Evolutionary conservation across 176 grass and related monocot species (phyloP).

Genomic region (Elaeis guineensis): DNA sequence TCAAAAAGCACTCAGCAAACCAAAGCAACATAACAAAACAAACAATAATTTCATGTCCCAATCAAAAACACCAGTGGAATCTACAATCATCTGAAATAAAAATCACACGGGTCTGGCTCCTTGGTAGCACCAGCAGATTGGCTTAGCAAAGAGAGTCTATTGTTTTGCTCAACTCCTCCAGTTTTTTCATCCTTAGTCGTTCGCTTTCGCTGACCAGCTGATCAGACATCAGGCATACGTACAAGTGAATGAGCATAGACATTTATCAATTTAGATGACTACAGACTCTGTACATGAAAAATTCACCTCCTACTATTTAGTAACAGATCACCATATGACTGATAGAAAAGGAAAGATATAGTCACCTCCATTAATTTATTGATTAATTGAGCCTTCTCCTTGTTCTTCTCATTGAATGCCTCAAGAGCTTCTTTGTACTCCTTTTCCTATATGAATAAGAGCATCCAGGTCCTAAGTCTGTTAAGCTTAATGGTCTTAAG

Average conservation of each 20-base stretch:
- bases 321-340: not conserved
- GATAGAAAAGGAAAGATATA: not conserved
- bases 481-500: not conserved
- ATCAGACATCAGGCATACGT: not conserved
- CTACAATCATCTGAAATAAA: no score
- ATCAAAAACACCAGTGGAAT: no score
- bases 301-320: not conserved
- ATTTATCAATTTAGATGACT: no score
- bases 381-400: constrained; percentile 85
- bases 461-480: no score
- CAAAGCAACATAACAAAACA: no score
- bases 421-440: constrained; percentile 89
- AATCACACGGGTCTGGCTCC: no score
- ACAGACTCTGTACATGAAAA: no score
- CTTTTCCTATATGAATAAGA: constrained; percentile 53
- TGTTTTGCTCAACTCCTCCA: constrained; percentile 90
- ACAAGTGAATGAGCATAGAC: no score
- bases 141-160: constrained; percentile 68
- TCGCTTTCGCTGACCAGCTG: constrained; percentile 92
- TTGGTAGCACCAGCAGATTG: no score
- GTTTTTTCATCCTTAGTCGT: constrained; percentile 94
- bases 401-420: constrained; percentile 79
- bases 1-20: no score
- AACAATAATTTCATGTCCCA: no score
- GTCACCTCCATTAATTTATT: constrained; percentile 83